Percentiles rank a stretch among this genome's conserved stretches.
Conservation (phyloP, 2,329 filamentous ascomycete genomes). For the Sporothrix globosa region DNA sequence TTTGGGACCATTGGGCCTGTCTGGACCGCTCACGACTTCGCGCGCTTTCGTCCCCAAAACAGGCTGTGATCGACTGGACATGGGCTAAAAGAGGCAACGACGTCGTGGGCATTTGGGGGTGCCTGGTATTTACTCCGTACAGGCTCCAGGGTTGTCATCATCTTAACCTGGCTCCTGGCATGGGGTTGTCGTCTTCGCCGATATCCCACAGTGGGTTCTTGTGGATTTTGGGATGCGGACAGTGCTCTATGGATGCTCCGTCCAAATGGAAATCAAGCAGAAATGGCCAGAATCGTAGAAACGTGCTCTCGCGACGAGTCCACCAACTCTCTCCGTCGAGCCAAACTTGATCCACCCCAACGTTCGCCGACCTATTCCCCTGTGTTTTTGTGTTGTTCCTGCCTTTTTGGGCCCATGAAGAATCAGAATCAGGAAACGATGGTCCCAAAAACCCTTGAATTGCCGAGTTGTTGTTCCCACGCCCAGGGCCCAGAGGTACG, state of each 20-base stretch:
- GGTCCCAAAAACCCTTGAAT: too few relatives aligned
- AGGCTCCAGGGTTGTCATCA: neutral
- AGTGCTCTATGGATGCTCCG: too few relatives aligned
- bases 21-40: neutral
- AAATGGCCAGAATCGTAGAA: neutral
- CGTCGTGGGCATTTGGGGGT: neutral
- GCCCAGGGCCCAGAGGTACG: too few relatives aligned
- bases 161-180: neutral
- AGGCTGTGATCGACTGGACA: conserved; percentile 20
- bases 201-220: neutral
- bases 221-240: too few relatives aligned
- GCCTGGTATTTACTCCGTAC: neutral
- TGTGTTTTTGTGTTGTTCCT: neutral
- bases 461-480: too few relatives aligned
- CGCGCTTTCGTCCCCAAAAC: neutral
- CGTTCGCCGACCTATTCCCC: neutral
- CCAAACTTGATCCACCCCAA: too few relatives aligned
- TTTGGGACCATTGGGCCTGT: neutral
- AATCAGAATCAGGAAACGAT: neutral
- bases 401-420: neutral
- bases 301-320: neutral
- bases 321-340: too few relatives aligned
- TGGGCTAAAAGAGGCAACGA: conserved; percentile 11
- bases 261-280: too few relatives aligned
- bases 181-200: conserved; percentile 5